A percentile compares a stretch with the other conserved stretches of the same genome.
These are phyloP conservation scores for Fusarium bulbicola DNA, from an alignment of 2,329 filamentous ascomycete species.

Conservation along the genomic window DNA sequence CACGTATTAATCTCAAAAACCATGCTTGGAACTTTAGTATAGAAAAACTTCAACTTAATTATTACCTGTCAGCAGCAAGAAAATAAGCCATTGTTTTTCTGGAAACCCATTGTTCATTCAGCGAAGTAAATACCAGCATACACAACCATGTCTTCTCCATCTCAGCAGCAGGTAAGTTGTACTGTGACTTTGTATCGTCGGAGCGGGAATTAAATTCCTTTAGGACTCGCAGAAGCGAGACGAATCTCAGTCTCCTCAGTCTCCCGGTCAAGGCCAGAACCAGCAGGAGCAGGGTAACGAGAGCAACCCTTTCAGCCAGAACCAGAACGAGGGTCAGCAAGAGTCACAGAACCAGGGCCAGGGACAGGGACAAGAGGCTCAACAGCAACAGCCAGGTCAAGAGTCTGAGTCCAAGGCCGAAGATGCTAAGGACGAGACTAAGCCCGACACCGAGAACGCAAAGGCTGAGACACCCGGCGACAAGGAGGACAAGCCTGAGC, in stretches of 20 bases:
- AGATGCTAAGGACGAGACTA: constrained; percentile 5
- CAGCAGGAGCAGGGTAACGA: constrained; percentile 14
- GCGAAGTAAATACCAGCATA: background rate
- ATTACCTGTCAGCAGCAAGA: constrained; percentile 8
- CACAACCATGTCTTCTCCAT: constrained; percentile 33
- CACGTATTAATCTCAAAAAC: constrained; percentile 36
- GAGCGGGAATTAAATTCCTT: constrained; percentile 2
- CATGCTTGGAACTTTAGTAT: constrained; percentile 4
- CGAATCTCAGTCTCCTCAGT: constrained; percentile 17
- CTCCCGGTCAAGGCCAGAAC: constrained; percentile 10
- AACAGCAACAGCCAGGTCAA: constrained; percentile 23
- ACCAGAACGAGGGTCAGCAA: background rate
- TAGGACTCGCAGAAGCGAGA: constrained; percentile 33
- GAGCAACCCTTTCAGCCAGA: constrained; percentile 13
- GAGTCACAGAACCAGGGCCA: constrained; percentile 11
- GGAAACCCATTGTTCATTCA: background rate
- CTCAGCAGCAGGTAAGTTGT: constrained; percentile 33
- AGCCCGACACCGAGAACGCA: constrained; percentile 11
- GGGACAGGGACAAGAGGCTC: background rate
- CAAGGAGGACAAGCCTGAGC: constrained; percentile 19
- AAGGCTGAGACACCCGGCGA: constrained; percentile 13
- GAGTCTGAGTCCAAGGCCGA: constrained; percentile 9
- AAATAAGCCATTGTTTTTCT: constrained; percentile 4
- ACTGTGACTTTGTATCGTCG: background rate
- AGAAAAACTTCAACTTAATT: constrained; percentile 10